Percentiles rank a stretch among this genome's conserved stretches.
phyloP scores from a whole-genome alignment of 805 yeast genomes.

The Kuraishia capsulata region DNA sequence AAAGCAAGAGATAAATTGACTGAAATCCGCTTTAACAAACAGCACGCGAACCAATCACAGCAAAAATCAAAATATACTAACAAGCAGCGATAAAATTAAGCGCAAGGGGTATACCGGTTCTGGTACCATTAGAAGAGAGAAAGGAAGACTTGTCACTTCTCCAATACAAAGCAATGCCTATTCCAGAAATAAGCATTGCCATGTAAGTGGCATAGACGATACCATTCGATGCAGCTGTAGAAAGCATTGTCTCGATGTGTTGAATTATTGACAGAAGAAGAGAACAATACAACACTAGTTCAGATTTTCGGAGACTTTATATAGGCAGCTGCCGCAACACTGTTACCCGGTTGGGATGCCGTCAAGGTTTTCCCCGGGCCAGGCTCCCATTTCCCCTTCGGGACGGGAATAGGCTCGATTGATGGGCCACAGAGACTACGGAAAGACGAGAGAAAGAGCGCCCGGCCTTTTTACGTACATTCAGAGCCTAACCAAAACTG shows the following conservation, averaged over 20 bases:
- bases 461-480: too few relatives aligned
- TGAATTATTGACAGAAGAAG: background rate
- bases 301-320: background rate
- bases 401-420: too few relatives aligned
- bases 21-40: background rate
- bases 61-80: slow-evolving; percentile 29
- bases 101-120: slow-evolving; percentile 71
- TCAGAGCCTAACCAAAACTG: too few relatives aligned
- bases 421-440: too few relatives aligned
- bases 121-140: slow-evolving; percentile 73
- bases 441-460: too few relatives aligned
- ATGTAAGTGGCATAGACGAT: slow-evolving; percentile 56
- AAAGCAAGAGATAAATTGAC: background rate
- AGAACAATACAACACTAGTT: background rate
- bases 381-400: too few relatives aligned
- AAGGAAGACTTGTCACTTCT: slow-evolving; percentile 46
- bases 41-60: background rate
- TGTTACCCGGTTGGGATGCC: too few relatives aligned
- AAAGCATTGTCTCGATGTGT: too few relatives aligned
- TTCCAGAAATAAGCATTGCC: slow-evolving; percentile 42
- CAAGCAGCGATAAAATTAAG: slow-evolving; percentile 89
- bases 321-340: too few relatives aligned
- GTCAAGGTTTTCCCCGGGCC: too few relatives aligned
- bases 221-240: slow-evolving; percentile 37
- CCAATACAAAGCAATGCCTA: slow-evolving; percentile 49